Base-by-base conservation (phyloP, 176 grass and related monocot genomes). In the Carex myosuroides region DNA sequence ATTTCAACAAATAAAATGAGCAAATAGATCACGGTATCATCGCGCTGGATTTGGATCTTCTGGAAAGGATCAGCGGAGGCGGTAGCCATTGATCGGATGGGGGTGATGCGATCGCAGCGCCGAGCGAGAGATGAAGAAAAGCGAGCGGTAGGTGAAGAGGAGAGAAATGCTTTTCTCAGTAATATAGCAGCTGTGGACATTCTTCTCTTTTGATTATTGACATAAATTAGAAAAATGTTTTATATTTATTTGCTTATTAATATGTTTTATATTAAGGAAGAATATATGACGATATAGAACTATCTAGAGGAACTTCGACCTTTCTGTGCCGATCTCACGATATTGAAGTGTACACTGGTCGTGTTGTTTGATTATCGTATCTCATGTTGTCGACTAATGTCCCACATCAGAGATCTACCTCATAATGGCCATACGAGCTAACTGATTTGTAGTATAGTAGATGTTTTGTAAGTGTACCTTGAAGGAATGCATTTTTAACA, bases 11-110 rank as follows among this genome's bases (percentile, higher is more conserved):
- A 39, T 14, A 65, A 65, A 65, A 18, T 82, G 13, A 22, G 20
- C 54, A 84, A 50, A 60, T 13, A 52, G 42, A 78, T 57, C 13
- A 94, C 94, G 14, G 89, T 89, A 70, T 89, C 91, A 59, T 91
- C 94, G 64, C 94, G 89, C 81, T 97, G 90, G 87, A 97, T 94
- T 79, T 92, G 92, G 85, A 97, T 73, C 87, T 89, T 95, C 46
- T 92, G 91, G 72, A 95, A 91, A 32, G 85, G 39, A n/a, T 75
- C 78, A 39, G 86, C 17, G 7, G 87, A 44, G 72, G 86, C 63
- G 29, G 87, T 80, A 9, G 94, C 54, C 60, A 87, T 87, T 87
- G 91, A 91, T 85, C 88, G 67, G 33, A 58, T 32, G 35, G 66
- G 60, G 56, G 30, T 6, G 52, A 33, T 60, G 77, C 84, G 86